Conservation (phyloP, 371 early-diverging fungal species). For the Apophysomyces trapeziformis region DNA sequence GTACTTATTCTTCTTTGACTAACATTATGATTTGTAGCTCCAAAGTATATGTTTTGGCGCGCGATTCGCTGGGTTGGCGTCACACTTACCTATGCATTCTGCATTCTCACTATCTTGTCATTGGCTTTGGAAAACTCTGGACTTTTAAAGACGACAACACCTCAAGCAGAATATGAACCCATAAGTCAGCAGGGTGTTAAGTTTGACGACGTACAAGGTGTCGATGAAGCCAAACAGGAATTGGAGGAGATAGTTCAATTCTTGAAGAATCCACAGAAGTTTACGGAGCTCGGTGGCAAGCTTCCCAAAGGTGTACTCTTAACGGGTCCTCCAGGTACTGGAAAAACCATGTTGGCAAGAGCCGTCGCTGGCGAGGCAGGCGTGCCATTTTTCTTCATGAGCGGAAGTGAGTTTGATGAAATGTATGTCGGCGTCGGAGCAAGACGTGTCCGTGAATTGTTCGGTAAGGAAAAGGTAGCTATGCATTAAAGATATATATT, state of each 20-base stretch:
- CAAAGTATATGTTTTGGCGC: slow-evolving; percentile 59
- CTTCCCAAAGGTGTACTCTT: slow-evolving; percentile 93
- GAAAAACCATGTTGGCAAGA: slow-evolving; percentile 87
- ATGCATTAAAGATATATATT: not conserved
- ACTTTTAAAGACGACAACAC: slow-evolving; percentile 59
- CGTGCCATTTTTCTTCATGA: slow-evolving; percentile 95
- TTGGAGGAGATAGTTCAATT: slow-evolving; percentile 93
- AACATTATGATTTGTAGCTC: not conserved
- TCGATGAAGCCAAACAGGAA: slow-evolving; percentile 95
- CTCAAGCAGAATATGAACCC: slow-evolving; percentile 67
- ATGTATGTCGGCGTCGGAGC: slow-evolving; percentile 98
- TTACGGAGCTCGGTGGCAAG: slow-evolving; percentile 88
- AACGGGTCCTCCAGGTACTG: slow-evolving; percentile 99
- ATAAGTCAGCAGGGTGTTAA: slow-evolving; percentile 64
- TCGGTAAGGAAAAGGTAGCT: slow-evolving; percentile 42
- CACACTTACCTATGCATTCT: slow-evolving; percentile 72
- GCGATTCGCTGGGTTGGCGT: slow-evolving; percentile 70
- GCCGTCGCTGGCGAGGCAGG: slow-evolving; percentile 91
- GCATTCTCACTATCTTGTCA: slow-evolving; percentile 67
- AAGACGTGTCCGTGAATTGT: slow-evolving; percentile 71
- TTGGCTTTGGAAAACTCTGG: slow-evolving; percentile 73
- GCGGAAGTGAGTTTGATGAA: slow-evolving; percentile 95
- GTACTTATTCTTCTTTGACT: not conserved
- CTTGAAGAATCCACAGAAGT: slow-evolving; percentile 85
- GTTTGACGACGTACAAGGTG: slow-evolving; percentile 95